phyloP scores from a whole-genome alignment of 495 filamentous ascomycete genomes.

The Penicillium steckii region DNA sequence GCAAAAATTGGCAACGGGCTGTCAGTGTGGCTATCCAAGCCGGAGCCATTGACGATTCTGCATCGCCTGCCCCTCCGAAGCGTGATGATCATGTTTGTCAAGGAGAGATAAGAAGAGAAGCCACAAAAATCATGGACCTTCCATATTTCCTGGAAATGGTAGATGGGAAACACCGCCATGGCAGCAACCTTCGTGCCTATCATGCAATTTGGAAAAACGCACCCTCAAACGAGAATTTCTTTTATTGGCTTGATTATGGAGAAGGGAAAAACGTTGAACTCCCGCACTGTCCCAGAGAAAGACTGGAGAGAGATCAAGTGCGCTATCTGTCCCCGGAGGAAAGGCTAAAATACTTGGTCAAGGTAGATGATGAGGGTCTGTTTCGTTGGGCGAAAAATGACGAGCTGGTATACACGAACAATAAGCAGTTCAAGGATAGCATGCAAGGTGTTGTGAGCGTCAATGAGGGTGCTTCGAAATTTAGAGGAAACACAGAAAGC shows the following conservation, averaged over 20 bases:
- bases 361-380: slow-evolving; percentile 62
- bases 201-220: slow-evolving; percentile 79
- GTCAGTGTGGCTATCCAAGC: slow-evolving; percentile 70
- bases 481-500: slow-evolving; percentile 13
- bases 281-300: slow-evolving; percentile 59
- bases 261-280: slow-evolving; percentile 61
- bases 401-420: slow-evolving; percentile 67
- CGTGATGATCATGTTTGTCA: slow-evolving; percentile 21
- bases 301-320: slow-evolving; percentile 66
- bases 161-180: slow-evolving; percentile 85
- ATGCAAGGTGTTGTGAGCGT: slow-evolving; percentile 70
- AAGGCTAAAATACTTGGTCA: slow-evolving; percentile 68
- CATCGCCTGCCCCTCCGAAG: slow-evolving; percentile 25
- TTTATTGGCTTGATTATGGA: slow-evolving; percentile 92
- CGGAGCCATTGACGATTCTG: slow-evolving; percentile 52
- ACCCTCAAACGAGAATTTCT: slow-evolving; percentile 83
- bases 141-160: slow-evolving; percentile 95
- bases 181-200: slow-evolving; percentile 78
- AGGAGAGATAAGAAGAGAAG: slow-evolving; percentile 29
- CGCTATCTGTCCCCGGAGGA: slow-evolving; percentile 74
- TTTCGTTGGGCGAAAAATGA: slow-evolving; percentile 82
- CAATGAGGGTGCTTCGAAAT: slow-evolving; percentile 59
- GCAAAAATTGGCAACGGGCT: slow-evolving; percentile 72
- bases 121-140: slow-evolving; percentile 76
- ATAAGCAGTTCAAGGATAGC: slow-evolving; percentile 71